Base-by-base conservation (phyloP, 345 rosid species). In the Rhizophora mangle region DNA sequence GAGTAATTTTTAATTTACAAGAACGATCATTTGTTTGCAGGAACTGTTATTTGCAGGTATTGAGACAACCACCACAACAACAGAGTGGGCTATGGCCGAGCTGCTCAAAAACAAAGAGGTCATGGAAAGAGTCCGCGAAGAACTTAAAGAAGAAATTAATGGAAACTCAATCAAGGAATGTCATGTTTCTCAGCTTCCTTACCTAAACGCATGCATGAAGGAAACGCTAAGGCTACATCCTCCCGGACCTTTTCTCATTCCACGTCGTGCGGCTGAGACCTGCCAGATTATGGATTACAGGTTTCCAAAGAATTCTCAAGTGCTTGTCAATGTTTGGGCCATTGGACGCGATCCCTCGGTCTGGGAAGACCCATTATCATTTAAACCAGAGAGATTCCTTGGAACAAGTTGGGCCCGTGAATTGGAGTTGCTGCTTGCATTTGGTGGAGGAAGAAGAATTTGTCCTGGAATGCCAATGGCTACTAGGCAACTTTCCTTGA, bases 221-320 rank as follows among this genome's bases (percentile, higher is more conserved):
- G 76, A 72, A 73, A 67, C 76, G 8, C 31, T 67, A 15, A 66
- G 76, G 15, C 16, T 73, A 29, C 63, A 67, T 19, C 71, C 76
- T 34, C 67, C 72, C 9, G 72, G 4, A 31, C 72, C 76, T 21
- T 54, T 73, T 15, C 54, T 61, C 5, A 2, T 73, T 30, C 76
- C 72, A 16, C 68, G 18, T 15, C 30, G 67, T 2, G 72, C 72
- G 30, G 2, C 30, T 5, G 72, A 73, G 47, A 16, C 51, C 31
- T 67, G 76, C 51, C 53, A 73, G 52, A 61, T 73, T 52, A 73
- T 73, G 68, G 62, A 62, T 20, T 67, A 53, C 67, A 67, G 49
- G 3, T 27, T 67, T 36, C 76, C 63, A 27, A 73, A 73, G 51
- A 60, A 61, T 55, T 21, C 76, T 26, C 72, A 39, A 39, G 53